phyloP scores from a whole-genome alignment of 2,329 filamentous ascomycete species.

The Neodidymelliopsis sp. region DNA sequence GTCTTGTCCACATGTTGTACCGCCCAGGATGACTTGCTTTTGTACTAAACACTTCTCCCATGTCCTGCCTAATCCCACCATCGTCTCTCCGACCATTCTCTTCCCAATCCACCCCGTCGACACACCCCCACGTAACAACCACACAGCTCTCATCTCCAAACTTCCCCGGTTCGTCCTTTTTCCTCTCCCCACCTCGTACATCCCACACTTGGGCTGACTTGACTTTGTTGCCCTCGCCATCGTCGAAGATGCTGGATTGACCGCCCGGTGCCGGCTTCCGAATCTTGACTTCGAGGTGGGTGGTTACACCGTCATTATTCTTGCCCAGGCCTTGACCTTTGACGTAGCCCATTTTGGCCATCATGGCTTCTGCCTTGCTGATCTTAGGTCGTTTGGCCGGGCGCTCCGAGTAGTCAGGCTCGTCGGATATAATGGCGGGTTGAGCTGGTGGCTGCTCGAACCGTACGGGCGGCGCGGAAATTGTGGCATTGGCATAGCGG shows the following conservation, averaged over 20 bases:
- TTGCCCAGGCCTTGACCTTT: slow-evolving; percentile 88
- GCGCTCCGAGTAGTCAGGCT: slow-evolving; percentile 34
- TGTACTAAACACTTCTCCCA: slow-evolving; percentile 89
- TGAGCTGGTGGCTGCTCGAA: slow-evolving; percentile 58
- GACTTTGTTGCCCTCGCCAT: slow-evolving; percentile 59
- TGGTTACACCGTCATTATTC: slow-evolving; percentile 80
- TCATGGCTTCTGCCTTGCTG: slow-evolving; percentile 75
- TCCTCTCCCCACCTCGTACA: slow-evolving; percentile 76
- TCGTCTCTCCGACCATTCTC: slow-evolving; percentile 71
- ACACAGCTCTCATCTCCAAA: slow-evolving; percentile 75
- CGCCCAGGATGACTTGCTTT: slow-evolving; percentile 61
- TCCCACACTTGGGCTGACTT: slow-evolving; percentile 61
- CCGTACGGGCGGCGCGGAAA: slow-evolving; percentile 80
- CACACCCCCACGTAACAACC: slow-evolving; percentile 82
- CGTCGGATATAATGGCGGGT: slow-evolving; percentile 20
- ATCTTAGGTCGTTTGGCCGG: slow-evolving; percentile 48
- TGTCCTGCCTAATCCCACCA: slow-evolving; percentile 82
- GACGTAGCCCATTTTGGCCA: slow-evolving; percentile 94
- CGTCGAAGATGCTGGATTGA: slow-evolving; percentile 29
- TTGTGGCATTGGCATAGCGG: slow-evolving; percentile 72
- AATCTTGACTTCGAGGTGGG: slow-evolving; percentile 73
- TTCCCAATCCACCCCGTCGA: slow-evolving; percentile 82
- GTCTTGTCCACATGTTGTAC: not conserved
- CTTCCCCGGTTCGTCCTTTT: slow-evolving; percentile 44
- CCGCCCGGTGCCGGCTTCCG: slow-evolving; percentile 28